Conservation (phyloP, 2,329 filamentous ascomycete species). For the Colletotrichum sp. region DNA sequence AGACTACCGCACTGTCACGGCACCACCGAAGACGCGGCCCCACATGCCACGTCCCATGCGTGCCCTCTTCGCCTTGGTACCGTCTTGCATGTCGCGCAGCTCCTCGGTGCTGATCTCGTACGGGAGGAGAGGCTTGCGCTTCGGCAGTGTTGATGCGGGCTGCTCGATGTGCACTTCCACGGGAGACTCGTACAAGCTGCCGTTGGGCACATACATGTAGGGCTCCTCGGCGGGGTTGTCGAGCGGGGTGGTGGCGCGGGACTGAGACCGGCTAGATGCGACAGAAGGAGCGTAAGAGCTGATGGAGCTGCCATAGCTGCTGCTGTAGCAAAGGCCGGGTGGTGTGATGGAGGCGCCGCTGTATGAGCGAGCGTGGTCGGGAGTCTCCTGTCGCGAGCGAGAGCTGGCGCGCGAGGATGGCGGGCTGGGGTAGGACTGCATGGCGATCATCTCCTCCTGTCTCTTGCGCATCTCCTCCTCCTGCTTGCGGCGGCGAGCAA, state of each 20-base stretch:
- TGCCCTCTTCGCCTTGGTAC: constrained; percentile 52
- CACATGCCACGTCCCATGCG: constrained; percentile 55
- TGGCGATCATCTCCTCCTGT: constrained; percentile 38
- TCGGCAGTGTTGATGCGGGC: constrained; percentile 39
- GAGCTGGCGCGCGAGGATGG: constrained; percentile 50
- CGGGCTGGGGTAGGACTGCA: constrained; percentile 48
- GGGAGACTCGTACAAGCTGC: constrained; percentile 55
- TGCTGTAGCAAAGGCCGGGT: constrained; percentile 51
- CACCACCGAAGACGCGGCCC: constrained; percentile 56
- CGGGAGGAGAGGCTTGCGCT: constrained; percentile 42
- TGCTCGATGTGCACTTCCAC: constrained; percentile 48
- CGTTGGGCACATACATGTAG: constrained; percentile 42
- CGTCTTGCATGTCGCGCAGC: constrained; percentile 54
- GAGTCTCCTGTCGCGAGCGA: constrained; percentile 42
- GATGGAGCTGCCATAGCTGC: constrained; percentile 40
- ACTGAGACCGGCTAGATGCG: constrained; percentile 47
- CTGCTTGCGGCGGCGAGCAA: constrained; percentile 54
- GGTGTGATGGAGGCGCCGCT: constrained; percentile 43
- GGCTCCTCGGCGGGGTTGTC: constrained; percentile 48
- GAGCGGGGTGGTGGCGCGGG: constrained; percentile 56
- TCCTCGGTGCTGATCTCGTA: constrained; percentile 62
- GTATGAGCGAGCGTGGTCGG: constrained; percentile 44
- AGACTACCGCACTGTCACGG: constrained; percentile 42
- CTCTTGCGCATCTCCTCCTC: constrained; percentile 39
- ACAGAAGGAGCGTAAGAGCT: constrained; percentile 55